Evolutionary conservation across 768 basidiomycete species (phyloP), one percentile per base, ranked within the genome.

Genomic region (Macrolepiota dolichaula): DNA sequence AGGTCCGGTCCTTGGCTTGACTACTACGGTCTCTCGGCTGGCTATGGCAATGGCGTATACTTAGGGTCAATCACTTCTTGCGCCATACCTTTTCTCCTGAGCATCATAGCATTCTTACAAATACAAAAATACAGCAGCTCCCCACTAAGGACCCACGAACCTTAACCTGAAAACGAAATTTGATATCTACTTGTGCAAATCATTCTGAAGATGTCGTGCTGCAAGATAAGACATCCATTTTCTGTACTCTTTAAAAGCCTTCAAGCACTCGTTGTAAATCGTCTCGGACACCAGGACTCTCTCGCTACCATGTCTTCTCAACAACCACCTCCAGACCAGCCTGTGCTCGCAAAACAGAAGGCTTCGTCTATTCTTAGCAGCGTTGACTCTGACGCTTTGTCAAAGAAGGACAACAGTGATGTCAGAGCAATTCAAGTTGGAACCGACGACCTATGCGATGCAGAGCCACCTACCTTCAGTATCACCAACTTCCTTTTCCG

Each of bases 401-500:
- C 42, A 1, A 44, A 44, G 19, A 44, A n/a, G 7, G 42, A 44
- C 19, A 17, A 17, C 42, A 44, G 17, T 19, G 17, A 17, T 44
- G 19, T 17, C 42, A 19, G 19, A 17, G 19, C 42, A n/a, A 19
- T 17, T 17, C 19, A 17, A 6, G 19, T 44, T 44, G 17, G n/a
- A 44, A n/a, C 42, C 15, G 72, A 74, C 50, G 73, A 73, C 55
- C 69, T 80, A 12, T 68, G 72, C 25, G 76, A 79, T 38, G 63
- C 70, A 11, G 74, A 78, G 51, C 74, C 76, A 0, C 66, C 68
- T 51, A 73, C 75, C 7, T 73, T 77, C 66, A 74, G 67, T 54
- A 68, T 76, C 46, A 69, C 70, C 53, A 65, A 73, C 60, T 78
- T 68, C 67, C 62, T 79, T 13, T 73, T 78, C 51, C 68, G 69